Conservation (phyloP, 2,329 filamentous ascomycete species). For the Leptoxyphium fumago region DNA sequence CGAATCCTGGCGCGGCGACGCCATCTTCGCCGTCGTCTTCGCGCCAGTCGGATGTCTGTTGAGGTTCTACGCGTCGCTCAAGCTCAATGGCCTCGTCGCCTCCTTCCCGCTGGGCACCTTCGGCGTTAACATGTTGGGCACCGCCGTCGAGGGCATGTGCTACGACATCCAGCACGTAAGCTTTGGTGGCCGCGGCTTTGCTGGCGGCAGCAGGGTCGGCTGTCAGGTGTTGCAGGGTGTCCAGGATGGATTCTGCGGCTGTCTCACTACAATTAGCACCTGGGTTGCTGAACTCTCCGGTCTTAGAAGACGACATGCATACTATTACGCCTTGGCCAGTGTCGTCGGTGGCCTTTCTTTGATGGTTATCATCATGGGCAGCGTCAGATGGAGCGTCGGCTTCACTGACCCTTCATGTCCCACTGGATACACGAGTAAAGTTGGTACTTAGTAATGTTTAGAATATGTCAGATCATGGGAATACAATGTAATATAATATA, state of each 20-base stretch:
- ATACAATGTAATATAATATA: no score
- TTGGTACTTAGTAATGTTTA: slow-evolving; percentile 1
- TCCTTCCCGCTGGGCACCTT: slow-evolving; percentile 81
- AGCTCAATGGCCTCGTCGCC: slow-evolving; percentile 51
- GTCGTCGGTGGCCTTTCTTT: slow-evolving; percentile 43
- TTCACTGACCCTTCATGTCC: slow-evolving; percentile 23
- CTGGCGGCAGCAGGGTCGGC: slow-evolving; percentile 25
- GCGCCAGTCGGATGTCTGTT: slow-evolving; percentile 64
- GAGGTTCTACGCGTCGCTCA: slow-evolving; percentile 57
- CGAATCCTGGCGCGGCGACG: slow-evolving; percentile 60
- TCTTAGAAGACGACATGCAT: slow-evolving; percentile 39
- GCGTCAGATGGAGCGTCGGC: slow-evolving; percentile 51
- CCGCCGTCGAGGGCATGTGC: slow-evolving; percentile 56
- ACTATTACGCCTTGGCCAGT: slow-evolving; percentile 52
- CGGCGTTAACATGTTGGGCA: slow-evolving; percentile 63
- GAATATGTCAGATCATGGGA: no score
- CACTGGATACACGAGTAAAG: slow-evolving; percentile 17
- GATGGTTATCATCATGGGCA: slow-evolving; percentile 59
- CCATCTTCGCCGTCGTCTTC: slow-evolving; percentile 65
- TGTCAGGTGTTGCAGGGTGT: slow-evolving; percentile 34
- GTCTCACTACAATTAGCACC: slow-evolving; percentile 33
- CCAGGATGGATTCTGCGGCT: slow-evolving; percentile 34
- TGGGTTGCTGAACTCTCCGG: slow-evolving; percentile 31
- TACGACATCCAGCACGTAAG: slow-evolving; percentile 61
- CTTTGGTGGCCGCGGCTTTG: slow-evolving; percentile 16